Evolutionary conservation across 495 filamentous ascomycete species (phyloP).

Genomic region (Cladorrhinum samala): DNA sequence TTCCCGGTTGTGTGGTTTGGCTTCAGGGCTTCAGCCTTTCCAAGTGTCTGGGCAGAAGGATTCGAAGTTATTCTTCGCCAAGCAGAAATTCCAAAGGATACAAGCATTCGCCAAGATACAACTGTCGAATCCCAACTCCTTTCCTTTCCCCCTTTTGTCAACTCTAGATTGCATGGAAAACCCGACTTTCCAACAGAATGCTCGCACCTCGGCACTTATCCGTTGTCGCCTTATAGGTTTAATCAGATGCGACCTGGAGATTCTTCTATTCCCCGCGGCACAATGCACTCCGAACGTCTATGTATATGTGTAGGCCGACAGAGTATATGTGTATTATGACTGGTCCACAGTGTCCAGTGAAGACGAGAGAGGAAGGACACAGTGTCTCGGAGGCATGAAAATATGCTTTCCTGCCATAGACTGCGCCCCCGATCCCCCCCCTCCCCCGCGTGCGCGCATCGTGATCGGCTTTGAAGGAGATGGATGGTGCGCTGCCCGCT

Average conservation of each 20-base stretch:
- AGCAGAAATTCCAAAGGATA: conserved; percentile 13
- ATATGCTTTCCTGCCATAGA: no score
- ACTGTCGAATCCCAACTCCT: background rate
- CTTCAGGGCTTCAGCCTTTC: background rate
- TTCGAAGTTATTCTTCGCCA: conserved; percentile 4
- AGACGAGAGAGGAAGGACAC: no score
- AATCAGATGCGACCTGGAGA: no score
- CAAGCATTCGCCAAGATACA: conserved; percentile 24
- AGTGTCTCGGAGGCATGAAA: no score
- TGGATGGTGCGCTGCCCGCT: background rate
- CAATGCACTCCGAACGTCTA: no score
- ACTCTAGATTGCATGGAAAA: no score
- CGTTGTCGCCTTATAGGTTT: no score
- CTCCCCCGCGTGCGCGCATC: background rate
- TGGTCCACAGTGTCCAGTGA: no score
- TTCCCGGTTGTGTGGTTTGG: background rate
- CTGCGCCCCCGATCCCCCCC: background rate
- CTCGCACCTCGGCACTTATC: background rate
- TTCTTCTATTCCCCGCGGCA: no score
- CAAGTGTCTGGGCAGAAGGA: background rate
- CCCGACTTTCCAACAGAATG: background rate
- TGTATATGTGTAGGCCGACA: no score
- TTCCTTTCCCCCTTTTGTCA: background rate
- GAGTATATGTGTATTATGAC: no score
- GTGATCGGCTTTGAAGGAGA: background rate